Base-by-base conservation (phyloP, 352 stramenopile genomes). In the Globisporangium viniferum region DNA sequence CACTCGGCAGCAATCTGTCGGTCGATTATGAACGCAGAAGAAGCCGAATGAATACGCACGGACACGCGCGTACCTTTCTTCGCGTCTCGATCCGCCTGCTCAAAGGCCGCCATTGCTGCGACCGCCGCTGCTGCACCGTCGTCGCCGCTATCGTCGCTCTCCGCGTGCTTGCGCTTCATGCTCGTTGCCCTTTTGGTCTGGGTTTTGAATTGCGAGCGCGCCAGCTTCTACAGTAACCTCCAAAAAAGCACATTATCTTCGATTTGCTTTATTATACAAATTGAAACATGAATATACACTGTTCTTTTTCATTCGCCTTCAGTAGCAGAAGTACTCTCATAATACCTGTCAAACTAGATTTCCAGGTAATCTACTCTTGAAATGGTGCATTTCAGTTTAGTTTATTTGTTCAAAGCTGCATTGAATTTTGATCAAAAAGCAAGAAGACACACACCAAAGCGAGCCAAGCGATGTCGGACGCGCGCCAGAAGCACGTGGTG, bases 401-500 rank as follows among this genome's bases (percentile, higher is more conserved):
- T 24, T 24, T 24, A 24, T 0, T 24, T 24, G 24, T 24, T 24
- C 24, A 24, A 24, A 24, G 24, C 24, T 24, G 24, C 24, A 24
- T 24, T 24, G 24, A 24, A 24, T 24, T 24, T 24, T 24, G 24
- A 24, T 24, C 24, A 24, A 24, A 24, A 24, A 24, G 24, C 24
- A 24, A 24, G 24, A 24, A 24, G 24, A 24, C 24, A n/a, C 36
- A 24, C 7, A 24, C 53, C 10, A 15, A 64, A 7, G 33, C 24
- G 12, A 27, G 5, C 61, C 12, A 66, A 57, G 53, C 93, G 53
- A 95, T 95, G 88, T 83, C 86, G 62, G 80, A 95, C 58, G 73
- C 70, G 69, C 75, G 86, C 20, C 86, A 91, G 74, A 89, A 89
- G 79, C 81, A 84, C 71, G 82, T 95, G 64, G 75, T 93, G 58